Base-by-base conservation (phyloP, 441 rosid species). In the Syzygium malaccense region DNA sequence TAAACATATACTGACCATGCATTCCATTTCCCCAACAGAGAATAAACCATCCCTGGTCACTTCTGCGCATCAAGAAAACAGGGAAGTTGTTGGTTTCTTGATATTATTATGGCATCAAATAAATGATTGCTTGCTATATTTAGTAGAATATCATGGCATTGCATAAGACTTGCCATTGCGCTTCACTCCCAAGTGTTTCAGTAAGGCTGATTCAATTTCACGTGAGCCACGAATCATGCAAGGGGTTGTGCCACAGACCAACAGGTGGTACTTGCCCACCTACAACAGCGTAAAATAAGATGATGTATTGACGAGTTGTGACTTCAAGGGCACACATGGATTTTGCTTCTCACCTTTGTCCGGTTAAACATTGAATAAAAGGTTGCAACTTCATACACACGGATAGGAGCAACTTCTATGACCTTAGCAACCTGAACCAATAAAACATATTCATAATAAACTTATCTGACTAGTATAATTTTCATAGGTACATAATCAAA, bases 11-110 rank as follows among this genome's bases (percentile, higher is more conserved):
- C 93, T 90, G 90, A 96, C 99, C 99, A 98, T 97, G 94, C 99
- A 98, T 93, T 98, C 99, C 99, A 98, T 98, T 93, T 98, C 99
- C 86, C 99, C 99, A 89, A 98, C 97, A 53, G 99, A 97, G 94
- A 98, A 98, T 91, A 98, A 92, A 80, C 99, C 99, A 94, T 98
- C 99, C 93, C 95, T 96, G 66, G 99, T 98, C 84, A 98, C 99
- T 91, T 97, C 98, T 98, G 96, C 93, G 88, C 58, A 89, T 64
- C 32, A 86, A 45, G 89, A 86, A 88, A 86, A 90, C 30, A 88
- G 51, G 86, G 71, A 54, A 88, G 86, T 75, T 12, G 10, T 75
- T 75, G 51, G 51, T 41, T 28, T 60, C 68, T 13, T 13, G 32
- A 60, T 60, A 28, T 60, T 60, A 60, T 60, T 14, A 60, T 28